Evolutionary conservation across 2,329 filamentous ascomycete species (phyloP), one percentile per base, ranked within the genome.

Genomic region (Plenodomus tracheiphilus): DNA sequence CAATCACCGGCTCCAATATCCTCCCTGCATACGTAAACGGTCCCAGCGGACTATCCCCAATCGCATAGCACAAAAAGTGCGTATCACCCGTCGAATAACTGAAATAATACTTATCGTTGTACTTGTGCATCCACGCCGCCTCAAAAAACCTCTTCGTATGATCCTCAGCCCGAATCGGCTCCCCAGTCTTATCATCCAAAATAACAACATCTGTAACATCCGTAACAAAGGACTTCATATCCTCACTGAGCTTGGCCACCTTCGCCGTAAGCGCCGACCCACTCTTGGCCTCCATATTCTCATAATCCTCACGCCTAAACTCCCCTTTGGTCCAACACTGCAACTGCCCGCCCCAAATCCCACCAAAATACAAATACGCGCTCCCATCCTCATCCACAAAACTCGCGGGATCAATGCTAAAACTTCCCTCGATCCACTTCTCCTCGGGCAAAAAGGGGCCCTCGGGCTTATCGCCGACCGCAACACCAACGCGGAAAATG

Each of bases 91-190:
- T 91, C 54, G 86, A 89, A 75, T 90, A 90, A 46, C 82, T 86
- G 68, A 91, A 88, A 75, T 90, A 90, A 73, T 91, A 91, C 51
- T 76, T 80, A 2, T 80, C 85, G 0, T 80, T 74, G 64, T 83
- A 82, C 77, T 88, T 89, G 75, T 91, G 88, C 79, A 90, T 77
- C 88, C 88, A 91, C 2, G 88, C 84, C 0, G 87, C 88, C 74
- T 92, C 88, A 68, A 92, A 91, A 79, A 92, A 92, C 7, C 88
- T 80, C 15, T 85, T 73, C 51, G 86, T 85, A 66, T 91, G 88
- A 69, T 91, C 87, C 59, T 86, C 81, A 9, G 85, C 84, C 1
- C 73, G 63, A 41, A 91, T 75, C 0, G 80, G 83, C 5, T 83
- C 82, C 16, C 56, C 51, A 3, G 79, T 40, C 0, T 16, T 81